phyloP scores from a whole-genome alignment of 768 basidiomycete species.

The Lanmaoa pseudosensibilis region DNA sequence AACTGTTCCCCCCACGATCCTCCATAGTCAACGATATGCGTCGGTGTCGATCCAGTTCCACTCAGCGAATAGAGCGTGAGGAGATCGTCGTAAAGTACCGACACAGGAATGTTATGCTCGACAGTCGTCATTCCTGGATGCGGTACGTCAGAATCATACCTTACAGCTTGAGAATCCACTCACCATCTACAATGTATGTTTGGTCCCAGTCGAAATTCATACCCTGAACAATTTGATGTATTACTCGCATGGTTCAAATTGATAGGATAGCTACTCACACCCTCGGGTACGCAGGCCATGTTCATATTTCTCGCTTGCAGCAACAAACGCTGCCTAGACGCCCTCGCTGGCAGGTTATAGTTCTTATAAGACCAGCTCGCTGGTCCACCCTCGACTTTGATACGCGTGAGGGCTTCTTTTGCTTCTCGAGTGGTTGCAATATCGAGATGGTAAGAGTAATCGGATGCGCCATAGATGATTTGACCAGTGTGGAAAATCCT shows the following conservation, averaged over 20 bases:
- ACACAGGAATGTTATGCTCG: constrained; percentile 68
- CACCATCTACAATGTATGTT: constrained; percentile 78
- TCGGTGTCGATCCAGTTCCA: constrained; percentile 72
- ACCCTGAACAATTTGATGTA: constrained; percentile 37
- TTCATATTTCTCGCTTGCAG: constrained; percentile 58
- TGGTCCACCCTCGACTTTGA: constrained; percentile 72
- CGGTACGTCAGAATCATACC: neutral
- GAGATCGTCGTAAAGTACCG: constrained; percentile 66
- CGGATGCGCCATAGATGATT: constrained; percentile 46
- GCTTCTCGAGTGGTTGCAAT: constrained; percentile 64
- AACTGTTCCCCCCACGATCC: constrained; percentile 66
- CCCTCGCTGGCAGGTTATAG: constrained; percentile 67
- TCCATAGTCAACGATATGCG: constrained; percentile 78
- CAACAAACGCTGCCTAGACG: constrained; percentile 66
- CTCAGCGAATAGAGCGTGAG: constrained; percentile 60
- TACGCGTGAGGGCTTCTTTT: constrained; percentile 59
- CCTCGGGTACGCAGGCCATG: constrained; percentile 75
- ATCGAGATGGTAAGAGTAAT: constrained; percentile 64
- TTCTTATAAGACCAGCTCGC: constrained; percentile 77
- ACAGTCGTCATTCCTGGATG: constrained; percentile 70
- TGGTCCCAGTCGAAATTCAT: constrained; percentile 81
- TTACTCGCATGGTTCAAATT: neutral
- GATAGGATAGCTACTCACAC: constrained; percentile 36
- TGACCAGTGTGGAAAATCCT: constrained; percentile 72
- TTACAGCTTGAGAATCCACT: constrained; percentile 5